A percentile compares a stretch with the other conserved stretches of the same genome.
phyloP scores from a whole-genome alignment of 2,329 filamentous ascomycete species.

The Dryadomyces sulphureus region DNA sequence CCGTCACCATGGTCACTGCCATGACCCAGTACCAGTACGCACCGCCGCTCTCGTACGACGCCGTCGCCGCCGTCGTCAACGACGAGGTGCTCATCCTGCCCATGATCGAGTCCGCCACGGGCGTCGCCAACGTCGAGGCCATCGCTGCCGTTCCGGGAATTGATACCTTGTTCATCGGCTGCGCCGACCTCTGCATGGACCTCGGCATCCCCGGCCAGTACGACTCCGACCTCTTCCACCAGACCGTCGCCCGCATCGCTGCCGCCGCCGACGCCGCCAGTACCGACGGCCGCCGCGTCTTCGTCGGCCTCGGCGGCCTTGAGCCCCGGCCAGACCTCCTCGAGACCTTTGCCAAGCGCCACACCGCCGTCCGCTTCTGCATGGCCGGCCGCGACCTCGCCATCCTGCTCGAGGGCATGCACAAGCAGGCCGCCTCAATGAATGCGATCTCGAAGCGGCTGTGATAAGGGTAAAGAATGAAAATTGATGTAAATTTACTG shows the following conservation, averaged over 20 bases:
- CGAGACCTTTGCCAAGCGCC: background rate
- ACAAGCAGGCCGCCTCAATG: background rate
- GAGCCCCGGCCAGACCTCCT: background rate
- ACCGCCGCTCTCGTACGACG: conserved; percentile 13
- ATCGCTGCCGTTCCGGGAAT: conserved; percentile 20
- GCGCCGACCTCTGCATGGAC: background rate
- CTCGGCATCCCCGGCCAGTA: background rate
- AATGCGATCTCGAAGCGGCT: background rate
- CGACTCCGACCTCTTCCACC: background rate
- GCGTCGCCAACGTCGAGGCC: conserved; percentile 21
- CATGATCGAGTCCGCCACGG: conserved; percentile 23
- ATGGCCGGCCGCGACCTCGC: background rate
- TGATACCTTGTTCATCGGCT: conserved; percentile 7
- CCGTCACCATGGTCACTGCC: conserved; percentile 16
- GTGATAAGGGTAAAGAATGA: background rate
- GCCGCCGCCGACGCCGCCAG: background rate
- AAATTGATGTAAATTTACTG: too few relatives aligned
- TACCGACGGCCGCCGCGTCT: background rate
- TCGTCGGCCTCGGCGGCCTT: background rate
- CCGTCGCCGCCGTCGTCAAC: background rate
- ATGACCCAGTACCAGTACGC: conserved; percentile 6
- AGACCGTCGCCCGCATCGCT: background rate
- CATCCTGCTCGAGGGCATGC: background rate
- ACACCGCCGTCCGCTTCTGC: background rate
- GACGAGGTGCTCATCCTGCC: conserved; percentile 16